A percentile compares a stretch with the other conserved stretches of the same genome.
phyloP scores from a whole-genome alignment of 257 asterid species.

The Solanum chiquidenum region DNA sequence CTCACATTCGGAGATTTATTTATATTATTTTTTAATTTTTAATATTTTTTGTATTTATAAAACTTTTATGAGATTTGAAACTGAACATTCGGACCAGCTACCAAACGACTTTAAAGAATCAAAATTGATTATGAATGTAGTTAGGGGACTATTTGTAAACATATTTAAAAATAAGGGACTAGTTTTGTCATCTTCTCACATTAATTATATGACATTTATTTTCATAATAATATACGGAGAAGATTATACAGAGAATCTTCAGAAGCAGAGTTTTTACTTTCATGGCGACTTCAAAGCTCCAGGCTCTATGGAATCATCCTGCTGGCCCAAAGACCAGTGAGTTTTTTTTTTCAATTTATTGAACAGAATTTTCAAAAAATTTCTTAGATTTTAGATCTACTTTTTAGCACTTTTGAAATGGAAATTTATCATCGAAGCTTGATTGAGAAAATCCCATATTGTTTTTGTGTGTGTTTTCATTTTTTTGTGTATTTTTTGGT shows the following conservation, averaged over 20 bases:
- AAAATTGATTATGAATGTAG: not conserved
- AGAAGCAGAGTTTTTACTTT: not conserved
- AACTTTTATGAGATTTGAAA: not conserved
- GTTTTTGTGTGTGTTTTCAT: too few species aligned
- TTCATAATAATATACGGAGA: not conserved
- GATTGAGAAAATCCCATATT: not conserved
- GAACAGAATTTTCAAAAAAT: not conserved
- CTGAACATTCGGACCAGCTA: fast-evolving
- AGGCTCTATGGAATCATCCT: conserved; percentile 14
- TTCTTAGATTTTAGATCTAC: not conserved
- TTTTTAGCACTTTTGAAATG: not conserved
- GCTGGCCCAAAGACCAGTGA: conserved; percentile 9
- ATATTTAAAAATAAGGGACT: not conserved
- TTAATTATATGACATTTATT: not conserved
- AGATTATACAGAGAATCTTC: not conserved
- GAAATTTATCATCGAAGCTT: not conserved
- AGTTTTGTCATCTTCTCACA: not conserved
- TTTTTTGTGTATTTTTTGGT: not conserved
- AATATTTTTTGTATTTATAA: not conserved
- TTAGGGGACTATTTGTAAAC: not conserved
- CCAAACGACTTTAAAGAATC: not conserved
- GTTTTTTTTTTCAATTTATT: not conserved
- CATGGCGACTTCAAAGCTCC: conserved; percentile 10
- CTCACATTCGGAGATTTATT: not conserved
- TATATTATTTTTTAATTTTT: not conserved